These are phyloP conservation scores for Piper longum DNA, from an alignment of 164 flowering plant genomes.

Conservation along the genomic window DNA sequence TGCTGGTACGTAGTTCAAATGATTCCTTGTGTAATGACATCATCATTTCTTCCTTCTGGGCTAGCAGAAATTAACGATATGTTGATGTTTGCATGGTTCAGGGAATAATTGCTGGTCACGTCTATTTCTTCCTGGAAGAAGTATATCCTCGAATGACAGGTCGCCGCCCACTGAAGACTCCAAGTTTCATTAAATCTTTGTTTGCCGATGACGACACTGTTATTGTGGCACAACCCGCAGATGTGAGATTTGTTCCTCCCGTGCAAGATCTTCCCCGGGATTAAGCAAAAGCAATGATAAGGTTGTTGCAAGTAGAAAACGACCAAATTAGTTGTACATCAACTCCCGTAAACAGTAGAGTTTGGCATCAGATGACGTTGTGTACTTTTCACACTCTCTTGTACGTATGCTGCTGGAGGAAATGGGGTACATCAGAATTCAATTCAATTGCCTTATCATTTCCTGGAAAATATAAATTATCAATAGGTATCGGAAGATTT, in stretches of 20 bases:
- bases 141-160: constrained; percentile 91
- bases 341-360: background rate
- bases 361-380: no score
- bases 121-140: constrained; percentile 87
- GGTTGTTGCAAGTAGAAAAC: background rate
- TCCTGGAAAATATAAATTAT: no score
- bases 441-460: no score
- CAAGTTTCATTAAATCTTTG: constrained; percentile 62
- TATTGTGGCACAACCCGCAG: constrained; percentile 63
- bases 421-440: no score
- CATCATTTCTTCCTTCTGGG: background rate
- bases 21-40: background rate
- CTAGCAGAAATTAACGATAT: background rate
- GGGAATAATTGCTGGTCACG: constrained; percentile 99
- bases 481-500: no score
- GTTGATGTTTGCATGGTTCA: constrained; percentile 53
- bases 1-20: constrained; percentile 37
- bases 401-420: no score
- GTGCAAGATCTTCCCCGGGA: constrained; percentile 42
- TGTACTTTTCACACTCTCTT: no score
- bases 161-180: constrained; percentile 79
- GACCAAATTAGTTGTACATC: background rate
- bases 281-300: constrained; percentile 5
- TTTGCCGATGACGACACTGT: constrained; percentile 73
- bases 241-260: constrained; percentile 79